Evolutionary conservation across 495 filamentous ascomycete species (phyloP).

Genomic region (Bathelium albidoporum): DNA sequence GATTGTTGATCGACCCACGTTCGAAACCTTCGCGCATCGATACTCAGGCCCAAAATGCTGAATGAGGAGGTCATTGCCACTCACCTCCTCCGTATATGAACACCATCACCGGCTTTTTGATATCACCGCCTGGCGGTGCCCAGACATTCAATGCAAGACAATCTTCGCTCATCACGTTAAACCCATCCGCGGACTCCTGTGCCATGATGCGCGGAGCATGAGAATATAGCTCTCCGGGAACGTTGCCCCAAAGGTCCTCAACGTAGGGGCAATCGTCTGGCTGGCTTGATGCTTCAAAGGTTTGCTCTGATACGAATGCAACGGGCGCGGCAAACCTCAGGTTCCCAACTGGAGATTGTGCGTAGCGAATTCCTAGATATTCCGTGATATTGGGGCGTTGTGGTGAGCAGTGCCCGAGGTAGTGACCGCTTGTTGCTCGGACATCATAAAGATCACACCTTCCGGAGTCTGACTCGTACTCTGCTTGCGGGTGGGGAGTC

Average conservation of each 20-base stretch:
- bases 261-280: constrained; percentile 9
- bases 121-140: constrained; percentile 27
- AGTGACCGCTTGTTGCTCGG: constrained; percentile 28
- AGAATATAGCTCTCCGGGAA: constrained; percentile 7
- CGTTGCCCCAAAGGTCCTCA: constrained; percentile 19
- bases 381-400: constrained; percentile 33
- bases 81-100: constrained; percentile 31
- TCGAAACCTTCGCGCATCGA: background rate
- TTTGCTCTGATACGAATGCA: constrained; percentile 7
- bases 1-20: background rate
- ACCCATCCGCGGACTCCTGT: constrained; percentile 20
- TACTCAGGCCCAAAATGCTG: background rate
- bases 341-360: constrained; percentile 35
- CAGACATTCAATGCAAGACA: constrained; percentile 46
- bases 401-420: constrained; percentile 37
- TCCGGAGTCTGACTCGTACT: background rate
- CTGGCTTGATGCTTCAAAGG: background rate
- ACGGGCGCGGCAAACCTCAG: constrained; percentile 38
- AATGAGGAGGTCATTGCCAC: background rate
- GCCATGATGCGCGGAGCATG: constrained; percentile 24
- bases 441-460: background rate
- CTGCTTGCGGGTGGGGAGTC: background rate
- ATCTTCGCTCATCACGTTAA: constrained; percentile 33
- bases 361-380: constrained; percentile 43
- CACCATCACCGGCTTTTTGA: constrained; percentile 30